phyloP scores from a whole-genome alignment of 2,329 filamentous ascomycete genomes.

The Karstenula rhodostoma region DNA sequence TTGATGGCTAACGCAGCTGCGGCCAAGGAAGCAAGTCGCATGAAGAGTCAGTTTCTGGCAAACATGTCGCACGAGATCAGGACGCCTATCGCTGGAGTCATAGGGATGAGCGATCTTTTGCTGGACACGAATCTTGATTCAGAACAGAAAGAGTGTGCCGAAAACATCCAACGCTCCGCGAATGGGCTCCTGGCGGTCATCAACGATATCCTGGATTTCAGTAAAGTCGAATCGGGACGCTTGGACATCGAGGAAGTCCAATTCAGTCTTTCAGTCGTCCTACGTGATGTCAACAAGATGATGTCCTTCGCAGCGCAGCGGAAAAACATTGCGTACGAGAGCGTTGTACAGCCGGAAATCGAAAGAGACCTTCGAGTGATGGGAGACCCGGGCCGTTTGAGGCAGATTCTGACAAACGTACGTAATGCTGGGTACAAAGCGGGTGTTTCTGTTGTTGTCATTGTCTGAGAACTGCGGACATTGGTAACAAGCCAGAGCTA shows the following conservation, averaged over 20 bases:
- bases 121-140: constrained; percentile 71
- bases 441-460: no score
- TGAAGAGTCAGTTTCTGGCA: constrained; percentile 82
- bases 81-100: constrained; percentile 80
- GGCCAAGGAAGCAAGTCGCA: constrained; percentile 79
- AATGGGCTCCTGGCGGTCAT: constrained; percentile 87
- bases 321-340: constrained; percentile 77
- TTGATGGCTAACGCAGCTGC: constrained; percentile 78
- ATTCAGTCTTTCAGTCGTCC: constrained; percentile 76
- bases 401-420: constrained; percentile 84
- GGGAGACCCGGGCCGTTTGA: constrained; percentile 82
- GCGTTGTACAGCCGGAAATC: constrained; percentile 69
- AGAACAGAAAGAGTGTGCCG: constrained; percentile 78
- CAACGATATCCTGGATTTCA: constrained; percentile 91
- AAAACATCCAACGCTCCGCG: constrained; percentile 80
- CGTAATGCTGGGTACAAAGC: no score
- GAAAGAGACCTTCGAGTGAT: constrained; percentile 78
- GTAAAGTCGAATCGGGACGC: constrained; percentile 81
- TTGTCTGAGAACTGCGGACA: no score
- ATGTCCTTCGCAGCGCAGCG: constrained; percentile 83
- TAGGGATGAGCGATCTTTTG: constrained; percentile 80
- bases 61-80: constrained; percentile 86
- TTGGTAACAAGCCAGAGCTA: no score
- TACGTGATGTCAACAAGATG: constrained; percentile 86
- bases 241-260: constrained; percentile 83